Evolutionary conservation across 345 rosid species (phyloP).

Genomic region (Sisymbrium irio): DNA sequence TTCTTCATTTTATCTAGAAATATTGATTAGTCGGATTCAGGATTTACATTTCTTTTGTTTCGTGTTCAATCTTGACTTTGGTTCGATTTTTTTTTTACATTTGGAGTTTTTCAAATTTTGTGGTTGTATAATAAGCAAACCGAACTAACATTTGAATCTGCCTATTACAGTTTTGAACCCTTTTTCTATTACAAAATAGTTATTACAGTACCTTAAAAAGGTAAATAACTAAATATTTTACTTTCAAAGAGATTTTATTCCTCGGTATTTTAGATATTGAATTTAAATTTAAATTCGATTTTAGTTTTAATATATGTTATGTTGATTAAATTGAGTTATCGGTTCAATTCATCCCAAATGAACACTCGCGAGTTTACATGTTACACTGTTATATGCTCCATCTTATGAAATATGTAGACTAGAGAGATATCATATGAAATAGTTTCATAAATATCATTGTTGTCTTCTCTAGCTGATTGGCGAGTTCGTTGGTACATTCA

Average conservation of each 20-base stretch:
- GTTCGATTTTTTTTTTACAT: background rate
- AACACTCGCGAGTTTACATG: too few species aligned
- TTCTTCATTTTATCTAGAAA: background rate
- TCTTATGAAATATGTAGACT: too few species aligned
- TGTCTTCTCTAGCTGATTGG: constrained; percentile 31
- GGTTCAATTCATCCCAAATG: too few species aligned
- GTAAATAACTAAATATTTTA: too few species aligned
- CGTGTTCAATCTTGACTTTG: background rate
- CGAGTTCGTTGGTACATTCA: constrained; percentile 47
- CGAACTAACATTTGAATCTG: background rate
- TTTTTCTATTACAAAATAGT: too few species aligned
- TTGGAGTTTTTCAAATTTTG: background rate
- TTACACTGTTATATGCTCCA: too few species aligned
- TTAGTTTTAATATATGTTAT: too few species aligned
- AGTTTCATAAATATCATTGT: background rate
- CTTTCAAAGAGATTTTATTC: too few species aligned
- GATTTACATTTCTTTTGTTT: background rate
- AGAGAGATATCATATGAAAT: background rate
- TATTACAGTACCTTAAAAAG: too few species aligned
- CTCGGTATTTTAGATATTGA: too few species aligned
- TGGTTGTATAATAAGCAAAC: background rate
- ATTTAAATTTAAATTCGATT: too few species aligned
- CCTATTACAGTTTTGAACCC: background rate
- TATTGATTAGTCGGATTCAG: background rate
- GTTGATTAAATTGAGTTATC: too few species aligned